Conservation (phyloP, 352 stramenopile species). For the Hyphochytrium catenoides region DNA sequence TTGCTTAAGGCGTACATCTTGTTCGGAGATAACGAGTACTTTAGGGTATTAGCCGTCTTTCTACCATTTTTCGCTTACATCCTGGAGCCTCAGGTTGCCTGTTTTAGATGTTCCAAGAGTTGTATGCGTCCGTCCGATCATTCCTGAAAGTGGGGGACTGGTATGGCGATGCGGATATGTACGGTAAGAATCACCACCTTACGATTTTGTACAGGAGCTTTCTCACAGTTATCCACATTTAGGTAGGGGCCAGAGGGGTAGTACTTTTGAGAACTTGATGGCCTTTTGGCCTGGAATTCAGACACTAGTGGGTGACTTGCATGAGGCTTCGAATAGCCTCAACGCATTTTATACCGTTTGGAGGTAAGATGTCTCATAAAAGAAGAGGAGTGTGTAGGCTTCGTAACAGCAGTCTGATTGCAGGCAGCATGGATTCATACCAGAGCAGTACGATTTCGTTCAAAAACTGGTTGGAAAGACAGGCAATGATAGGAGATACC, state of each 20-base stretch:
- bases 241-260: constrained; percentile 11
- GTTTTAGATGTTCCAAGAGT: constrained; percentile 66
- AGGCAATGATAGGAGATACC: constrained; percentile 39
- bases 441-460: constrained; percentile 82
- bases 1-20: constrained; percentile 87
- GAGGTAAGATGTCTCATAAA: too few relatives aligned
- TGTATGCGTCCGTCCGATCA: constrained; percentile 31
- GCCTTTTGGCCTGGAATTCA: constrained; percentile 93
- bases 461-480: constrained; percentile 35
- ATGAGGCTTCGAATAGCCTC: constrained; percentile 43
- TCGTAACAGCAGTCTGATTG: too few relatives aligned
- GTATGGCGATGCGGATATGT: constrained; percentile 61
- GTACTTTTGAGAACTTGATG: constrained; percentile 62
- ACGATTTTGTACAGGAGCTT: constrained; percentile 2
- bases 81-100: too few relatives aligned
- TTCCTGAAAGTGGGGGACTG: constrained; percentile 54
- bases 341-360: constrained; percentile 87
- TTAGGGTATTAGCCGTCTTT: too few relatives aligned
- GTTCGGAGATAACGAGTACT: constrained; percentile 73
- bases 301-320: constrained; percentile 69
- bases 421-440: constrained; percentile 84
- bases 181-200: too few relatives aligned
- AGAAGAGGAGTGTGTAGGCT: too few relatives aligned
- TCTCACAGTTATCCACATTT: constrained; percentile 16
- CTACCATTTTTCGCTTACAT: too few relatives aligned